Conservation (phyloP, 2,329 filamentous ascomycete genomes). For the Aspergillus quadricinctus region DNA sequence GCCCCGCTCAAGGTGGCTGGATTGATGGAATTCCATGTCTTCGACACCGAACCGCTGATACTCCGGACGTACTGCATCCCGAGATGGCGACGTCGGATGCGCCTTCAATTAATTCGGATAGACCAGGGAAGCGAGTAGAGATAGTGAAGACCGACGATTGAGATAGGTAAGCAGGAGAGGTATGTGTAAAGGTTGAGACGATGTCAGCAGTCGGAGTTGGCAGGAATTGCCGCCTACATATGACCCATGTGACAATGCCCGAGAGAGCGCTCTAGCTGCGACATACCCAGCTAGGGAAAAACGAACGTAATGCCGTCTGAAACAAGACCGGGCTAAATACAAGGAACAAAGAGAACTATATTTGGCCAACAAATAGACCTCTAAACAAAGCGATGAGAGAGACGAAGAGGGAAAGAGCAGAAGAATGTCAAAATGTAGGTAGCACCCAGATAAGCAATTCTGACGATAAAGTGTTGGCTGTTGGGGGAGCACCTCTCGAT, state of each 20-base stretch:
- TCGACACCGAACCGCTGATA: constrained; percentile 90
- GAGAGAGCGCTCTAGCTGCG: constrained; percentile 5
- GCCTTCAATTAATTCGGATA: constrained; percentile 6
- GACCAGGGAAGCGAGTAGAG: constrained; percentile 4
- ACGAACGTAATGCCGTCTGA: constrained; percentile 5
- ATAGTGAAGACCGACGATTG: constrained; percentile 6
- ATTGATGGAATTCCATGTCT: constrained; percentile 99
- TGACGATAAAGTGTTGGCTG: not conserved
- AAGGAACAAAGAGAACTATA: not conserved
- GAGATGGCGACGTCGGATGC: constrained; percentile 16
- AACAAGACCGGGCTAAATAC: not conserved
- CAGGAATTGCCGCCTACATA: constrained; percentile 30
- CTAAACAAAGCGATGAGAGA: constrained; percentile 5
- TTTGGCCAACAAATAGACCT: constrained; percentile 1
- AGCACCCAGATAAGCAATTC: not conserved
- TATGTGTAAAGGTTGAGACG: constrained; percentile 2
- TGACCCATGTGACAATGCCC: constrained; percentile 33
- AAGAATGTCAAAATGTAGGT: not conserved
- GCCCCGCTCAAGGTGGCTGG: constrained; percentile 94
- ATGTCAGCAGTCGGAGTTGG: constrained; percentile 13
- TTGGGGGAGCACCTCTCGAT: not conserved
- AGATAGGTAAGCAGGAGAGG: constrained; percentile 2
- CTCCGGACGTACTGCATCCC: constrained; percentile 97
- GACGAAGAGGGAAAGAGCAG: not conserved
- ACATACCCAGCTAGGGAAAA: constrained; percentile 14